Evolutionary conservation across 1,139 yeast genomes (phyloP), one percentile per base, ranked within the genome.

Genomic region (Pichia sp.): DNA sequence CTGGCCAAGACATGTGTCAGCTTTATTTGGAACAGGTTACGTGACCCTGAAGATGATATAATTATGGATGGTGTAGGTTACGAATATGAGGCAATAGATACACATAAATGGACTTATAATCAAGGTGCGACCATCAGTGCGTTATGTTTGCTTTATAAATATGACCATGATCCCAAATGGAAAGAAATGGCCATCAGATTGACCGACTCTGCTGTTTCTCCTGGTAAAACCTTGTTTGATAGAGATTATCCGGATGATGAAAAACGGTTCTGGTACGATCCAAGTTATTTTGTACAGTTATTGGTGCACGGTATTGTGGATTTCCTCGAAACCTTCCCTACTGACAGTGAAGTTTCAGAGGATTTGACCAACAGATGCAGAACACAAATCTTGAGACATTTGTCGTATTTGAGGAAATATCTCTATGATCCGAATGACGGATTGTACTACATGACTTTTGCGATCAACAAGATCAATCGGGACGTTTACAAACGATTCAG

Each of bases 231-330:
- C 39, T 68, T 81, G 51, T 81, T 77, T 54, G 85, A 81, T 60
- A 70, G 88, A 52, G 87, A 81, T 58, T 80, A 80, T 50, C 61
- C 44, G 27, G 74, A 70, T 41, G 63, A 67, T 58, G 72, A 69
- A 10, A 72, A 73, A 52, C 66, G 88, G 47, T 79, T 75, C 62
- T 81, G 84, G 77, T 71, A 83, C 49, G 87, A 81, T 56, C 65
- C 78, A 27, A 72, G 82, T 1, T 78, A 77, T 61, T 82, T 81
- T 57, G 73, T 77, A 44, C 87, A 81, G 57, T 66, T 81, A 49
- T 64, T 82, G 43, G 68, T 81, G 39, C 88, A 81, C 59, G 88
- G 88, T 0, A 66, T 80, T 47, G 85, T 85, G 2, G 88, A 81
- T 57, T 81, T 77, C 58, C 57, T 79, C 55, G 61, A 77, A 50